Evolutionary conservation across 805 yeast genomes (phyloP).

Genomic region (Metschnikowia peoriensis): DNA sequence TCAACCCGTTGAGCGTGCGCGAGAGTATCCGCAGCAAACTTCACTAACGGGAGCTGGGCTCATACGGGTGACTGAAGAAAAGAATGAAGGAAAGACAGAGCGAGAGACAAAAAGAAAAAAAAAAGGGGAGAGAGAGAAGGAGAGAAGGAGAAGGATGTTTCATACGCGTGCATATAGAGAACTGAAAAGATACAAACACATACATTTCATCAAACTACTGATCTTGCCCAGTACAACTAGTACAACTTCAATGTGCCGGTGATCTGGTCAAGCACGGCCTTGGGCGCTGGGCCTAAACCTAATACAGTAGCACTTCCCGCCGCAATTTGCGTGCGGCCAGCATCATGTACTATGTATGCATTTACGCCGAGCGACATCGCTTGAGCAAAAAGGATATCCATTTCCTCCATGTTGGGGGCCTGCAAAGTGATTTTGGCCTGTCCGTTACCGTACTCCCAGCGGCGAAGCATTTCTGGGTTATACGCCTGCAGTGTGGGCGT

Average conservation of each 20-base stretch:
- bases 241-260: conserved; percentile 78
- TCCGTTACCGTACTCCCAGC: conserved; percentile 79
- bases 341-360: conserved; percentile 84
- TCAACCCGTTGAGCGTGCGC: conserved; percentile 33
- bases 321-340: conserved; percentile 96
- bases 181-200: neutral
- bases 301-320: conserved; percentile 94
- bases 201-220: neutral
- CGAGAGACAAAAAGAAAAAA: neutral
- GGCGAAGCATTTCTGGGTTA: conserved; percentile 59
- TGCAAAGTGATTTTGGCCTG: conserved; percentile 93
- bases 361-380: conserved; percentile 80
- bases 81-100: neutral
- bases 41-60: conserved; percentile 10
- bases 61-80: neutral
- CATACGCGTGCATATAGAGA: neutral
- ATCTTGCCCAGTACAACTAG: conserved; percentile 25
- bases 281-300: conserved; percentile 98
- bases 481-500: conserved; percentile 50
- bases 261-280: conserved; percentile 69
- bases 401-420: conserved; percentile 62
- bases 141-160: neutral
- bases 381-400: conserved; percentile 74
- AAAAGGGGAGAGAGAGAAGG: neutral
- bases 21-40: conserved; percentile 17